phyloP scores from a whole-genome alignment of 345 rosid genomes.

The Salix caprea region DNA sequence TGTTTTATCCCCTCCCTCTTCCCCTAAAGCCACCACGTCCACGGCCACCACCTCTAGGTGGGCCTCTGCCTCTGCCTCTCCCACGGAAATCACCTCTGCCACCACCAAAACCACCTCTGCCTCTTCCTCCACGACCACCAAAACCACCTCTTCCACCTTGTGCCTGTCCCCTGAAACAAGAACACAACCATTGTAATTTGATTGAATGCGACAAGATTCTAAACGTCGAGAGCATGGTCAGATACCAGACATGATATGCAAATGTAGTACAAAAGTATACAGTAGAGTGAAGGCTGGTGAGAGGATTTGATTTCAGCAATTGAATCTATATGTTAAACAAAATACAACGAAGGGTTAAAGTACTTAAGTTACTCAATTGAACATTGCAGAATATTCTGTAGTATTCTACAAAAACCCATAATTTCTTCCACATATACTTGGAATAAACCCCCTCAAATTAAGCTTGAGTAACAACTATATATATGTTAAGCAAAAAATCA shows the following conservation, averaged over 20 bases:
- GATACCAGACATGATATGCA: not conserved
- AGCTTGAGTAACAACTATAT: not conserved
- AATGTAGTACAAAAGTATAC: not conserved
- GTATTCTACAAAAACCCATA: not conserved
- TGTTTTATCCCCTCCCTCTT: constrained; percentile 47
- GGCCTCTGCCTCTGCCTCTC: constrained; percentile 61
- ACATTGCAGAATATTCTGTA: not conserved
- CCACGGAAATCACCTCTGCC: constrained; percentile 53
- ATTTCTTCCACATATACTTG: not conserved
- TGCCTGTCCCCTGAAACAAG: constrained; percentile 21
- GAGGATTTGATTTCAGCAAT: not conserved
- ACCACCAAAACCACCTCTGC: constrained; percentile 14
- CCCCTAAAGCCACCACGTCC: constrained; percentile 74
- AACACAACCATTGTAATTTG: not conserved
- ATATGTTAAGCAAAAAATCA: not conserved
- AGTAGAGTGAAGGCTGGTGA: not conserved
- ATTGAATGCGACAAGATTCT: not conserved
- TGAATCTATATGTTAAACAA: not conserved
- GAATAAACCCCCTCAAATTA: not conserved
- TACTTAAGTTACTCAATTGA: not conserved
- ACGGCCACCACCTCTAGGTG: constrained; percentile 53
- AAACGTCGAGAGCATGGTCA: not conserved
- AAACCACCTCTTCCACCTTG: constrained; percentile 19
- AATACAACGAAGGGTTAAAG: not conserved
- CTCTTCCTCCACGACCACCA: constrained; percentile 22